Conservation (phyloP, 331 rosid genomes). For the Ulmus americana region DNA sequence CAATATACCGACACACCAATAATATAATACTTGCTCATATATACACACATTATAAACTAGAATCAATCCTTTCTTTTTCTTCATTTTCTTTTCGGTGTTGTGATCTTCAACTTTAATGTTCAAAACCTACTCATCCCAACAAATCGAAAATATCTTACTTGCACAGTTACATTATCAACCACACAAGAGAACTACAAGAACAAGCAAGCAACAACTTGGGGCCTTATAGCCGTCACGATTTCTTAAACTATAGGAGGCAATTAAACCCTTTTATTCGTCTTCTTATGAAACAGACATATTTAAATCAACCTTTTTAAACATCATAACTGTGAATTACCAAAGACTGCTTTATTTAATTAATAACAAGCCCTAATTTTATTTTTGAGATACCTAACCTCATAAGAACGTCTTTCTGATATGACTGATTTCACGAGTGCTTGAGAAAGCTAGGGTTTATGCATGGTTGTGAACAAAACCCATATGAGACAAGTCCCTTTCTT, state of each 20-base stretch:
- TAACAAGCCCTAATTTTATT: background rate
- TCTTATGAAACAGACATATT: slow-evolving; percentile 5
- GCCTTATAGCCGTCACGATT: background rate
- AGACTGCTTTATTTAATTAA: background rate
- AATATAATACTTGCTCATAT: no score
- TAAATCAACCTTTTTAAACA: background rate
- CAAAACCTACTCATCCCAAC: background rate
- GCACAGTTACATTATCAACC: no score
- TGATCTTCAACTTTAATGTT: background rate
- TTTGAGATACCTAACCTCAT: slow-evolving; percentile 10
- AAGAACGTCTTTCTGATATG: slow-evolving; percentile 10
- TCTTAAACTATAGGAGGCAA: background rate
- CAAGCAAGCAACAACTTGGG: background rate
- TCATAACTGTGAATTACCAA: slow-evolving; percentile 4
- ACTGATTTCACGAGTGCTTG: slow-evolving; percentile 14
- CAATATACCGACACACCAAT: no score
- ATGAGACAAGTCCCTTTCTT: slow-evolving; percentile 17
- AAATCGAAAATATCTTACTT: background rate
- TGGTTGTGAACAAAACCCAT: slow-evolving; percentile 21
- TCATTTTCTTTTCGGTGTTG: background rate
- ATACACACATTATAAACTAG: no score
- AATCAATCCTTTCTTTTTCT: no score
- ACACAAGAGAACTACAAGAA: background rate
- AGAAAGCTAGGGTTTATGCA: background rate
- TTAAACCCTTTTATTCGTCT: background rate